These are phyloP conservation scores for Kwoniella shandongensis DNA, from an alignment of 768 basidiomycete species.

Conservation along the genomic window DNA sequence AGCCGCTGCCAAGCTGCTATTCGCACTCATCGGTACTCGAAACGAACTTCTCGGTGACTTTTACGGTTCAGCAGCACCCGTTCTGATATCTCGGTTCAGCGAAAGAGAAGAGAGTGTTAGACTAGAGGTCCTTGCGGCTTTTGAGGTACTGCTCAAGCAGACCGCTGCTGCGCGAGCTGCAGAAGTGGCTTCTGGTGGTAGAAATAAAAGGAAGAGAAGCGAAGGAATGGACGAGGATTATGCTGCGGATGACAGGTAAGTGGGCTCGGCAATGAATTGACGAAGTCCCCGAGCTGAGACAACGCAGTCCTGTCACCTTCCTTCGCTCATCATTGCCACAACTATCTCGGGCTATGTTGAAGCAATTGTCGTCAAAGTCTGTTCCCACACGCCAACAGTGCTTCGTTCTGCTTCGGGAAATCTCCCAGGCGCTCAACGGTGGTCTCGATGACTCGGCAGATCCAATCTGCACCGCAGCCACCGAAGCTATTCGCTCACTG, in stretches of 20 bases:
- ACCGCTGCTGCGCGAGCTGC: constrained; percentile 63
- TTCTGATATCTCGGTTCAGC: constrained; percentile 84
- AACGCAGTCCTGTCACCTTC: constrained; percentile 26
- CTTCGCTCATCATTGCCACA: constrained; percentile 67
- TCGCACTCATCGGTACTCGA: constrained; percentile 81
- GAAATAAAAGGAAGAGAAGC: constrained; percentile 55
- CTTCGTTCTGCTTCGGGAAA: constrained; percentile 71
- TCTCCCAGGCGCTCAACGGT: constrained; percentile 79
- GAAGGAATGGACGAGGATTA: constrained; percentile 57
- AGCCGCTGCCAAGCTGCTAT: constrained; percentile 83
- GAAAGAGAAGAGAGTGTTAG: constrained; percentile 95
- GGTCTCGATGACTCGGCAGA: constrained; percentile 71
- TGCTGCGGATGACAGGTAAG: constrained; percentile 44
- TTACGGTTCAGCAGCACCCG: constrained; percentile 81
- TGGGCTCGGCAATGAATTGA: background rate
- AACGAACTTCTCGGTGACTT: constrained; percentile 78
- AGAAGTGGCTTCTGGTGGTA: constrained; percentile 52
- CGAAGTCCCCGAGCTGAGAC: background rate
- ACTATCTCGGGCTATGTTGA: constrained; percentile 75
- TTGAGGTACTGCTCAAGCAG: constrained; percentile 76
- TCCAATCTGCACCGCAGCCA: constrained; percentile 59
- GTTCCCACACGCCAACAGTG: constrained; percentile 79
- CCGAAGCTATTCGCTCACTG: constrained; percentile 31
- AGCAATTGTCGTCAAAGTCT: constrained; percentile 82
- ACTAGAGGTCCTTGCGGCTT: constrained; percentile 87